Conservation (phyloP, 2,329 filamentous ascomycete species). For the Trichophyton verrucosum region DNA sequence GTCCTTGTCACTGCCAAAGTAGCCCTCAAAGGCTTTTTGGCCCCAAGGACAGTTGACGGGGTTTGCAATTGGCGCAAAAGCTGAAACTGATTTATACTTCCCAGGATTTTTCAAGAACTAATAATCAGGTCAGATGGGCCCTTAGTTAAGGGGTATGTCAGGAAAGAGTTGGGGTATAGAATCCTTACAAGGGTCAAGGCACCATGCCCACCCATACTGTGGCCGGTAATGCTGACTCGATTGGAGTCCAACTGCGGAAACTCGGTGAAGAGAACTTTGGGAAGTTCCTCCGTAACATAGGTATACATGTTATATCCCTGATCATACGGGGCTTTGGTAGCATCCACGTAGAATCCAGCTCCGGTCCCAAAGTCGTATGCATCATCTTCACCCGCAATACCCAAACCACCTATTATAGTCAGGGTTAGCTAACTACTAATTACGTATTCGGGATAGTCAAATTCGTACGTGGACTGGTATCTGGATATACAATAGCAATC, state of each 20-base stretch:
- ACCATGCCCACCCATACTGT: constrained; percentile 96
- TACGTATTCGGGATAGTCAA: neutral
- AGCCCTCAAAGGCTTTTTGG: constrained; percentile 85
- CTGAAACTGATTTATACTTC: constrained; percentile 76
- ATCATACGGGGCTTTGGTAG: constrained; percentile 60
- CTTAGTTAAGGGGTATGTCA: neutral
- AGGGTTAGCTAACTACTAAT: neutral
- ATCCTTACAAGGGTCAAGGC: constrained; percentile 60
- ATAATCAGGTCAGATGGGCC: neutral
- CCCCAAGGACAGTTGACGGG: constrained; percentile 82
- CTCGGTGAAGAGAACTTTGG: constrained; percentile 55
- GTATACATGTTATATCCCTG: constrained; percentile 86
- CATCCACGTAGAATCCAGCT: constrained; percentile 91
- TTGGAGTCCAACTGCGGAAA: constrained; percentile 59
- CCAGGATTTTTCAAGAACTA: constrained; percentile 81
- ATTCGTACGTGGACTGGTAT: constrained; percentile 71
- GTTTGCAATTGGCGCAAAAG: constrained; percentile 84
- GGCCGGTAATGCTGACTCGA: constrained; percentile 74
- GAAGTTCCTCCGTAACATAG: constrained; percentile 85
- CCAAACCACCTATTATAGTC: constrained; percentile 49
- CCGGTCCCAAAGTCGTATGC: constrained; percentile 82
- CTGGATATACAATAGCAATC: constrained; percentile 88
- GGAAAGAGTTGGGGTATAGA: neutral
- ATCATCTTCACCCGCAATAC: constrained; percentile 74
- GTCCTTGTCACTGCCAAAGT: constrained; percentile 60